Base-by-base conservation (phyloP, 306 rosid genomes). In the Lathyrus oleraceus region DNA sequence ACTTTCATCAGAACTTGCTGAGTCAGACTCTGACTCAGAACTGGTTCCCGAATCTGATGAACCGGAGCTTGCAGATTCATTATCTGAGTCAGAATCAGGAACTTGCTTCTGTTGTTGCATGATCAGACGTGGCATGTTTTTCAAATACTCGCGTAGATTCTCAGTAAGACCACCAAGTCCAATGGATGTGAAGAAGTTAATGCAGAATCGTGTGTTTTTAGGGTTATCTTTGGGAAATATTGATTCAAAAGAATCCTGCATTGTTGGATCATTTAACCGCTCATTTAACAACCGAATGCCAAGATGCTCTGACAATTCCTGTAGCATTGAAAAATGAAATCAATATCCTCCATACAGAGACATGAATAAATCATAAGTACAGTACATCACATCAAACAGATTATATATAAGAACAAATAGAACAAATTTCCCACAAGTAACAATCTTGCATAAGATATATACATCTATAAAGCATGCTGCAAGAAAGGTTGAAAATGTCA, bases 151-250 rank as follows among this genome's bases (percentile, higher is more conserved):
- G 0, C 97, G 95, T 36, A 94, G 77, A 66, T 86, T 94, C 74
- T 94, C 99, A 0, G 99, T 94, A 67, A 94, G 86, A 48, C 72
- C 72, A 6, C 72, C 72, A 27, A 94, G 97, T 44, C 98, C 97
- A 70, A 93, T 93, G 36, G 97, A 90, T 11, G 98, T 93, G 83
- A 93, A 93, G 78, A 93, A 93, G 72, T 94, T 94, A 35, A 94
- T 94, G 42, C 92, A 80, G 69, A 94, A 94, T 23, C 99, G 78
- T 14, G 98, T 90, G 80, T 94, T 90, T 73, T 90, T 94, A 10
- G 98, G 98, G 65, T 87, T 88, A 43, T 94, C 97, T 81, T 66
- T 87, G 0, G 97, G 91, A 75, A 91, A 89, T 14, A 91, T 87
- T 10, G 88, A 87, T 53, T 91, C 97, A 17, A 79, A 87, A 0